Conservation (phyloP, 768 basidiomycete genomes). For the Podaxis mareebaensis region DNA sequence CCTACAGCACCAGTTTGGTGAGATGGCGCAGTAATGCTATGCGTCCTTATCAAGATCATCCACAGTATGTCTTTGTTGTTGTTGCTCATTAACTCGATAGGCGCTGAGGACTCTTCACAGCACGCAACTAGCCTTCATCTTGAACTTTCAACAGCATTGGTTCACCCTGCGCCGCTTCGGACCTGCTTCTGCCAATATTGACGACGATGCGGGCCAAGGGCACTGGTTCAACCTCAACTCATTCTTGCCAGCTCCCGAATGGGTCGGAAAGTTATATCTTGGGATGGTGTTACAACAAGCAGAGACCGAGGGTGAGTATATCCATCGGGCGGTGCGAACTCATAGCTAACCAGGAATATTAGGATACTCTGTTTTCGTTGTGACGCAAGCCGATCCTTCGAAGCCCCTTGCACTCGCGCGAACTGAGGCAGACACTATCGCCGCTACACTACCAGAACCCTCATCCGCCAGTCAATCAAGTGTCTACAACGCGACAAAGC, state of each 20-base stretch:
- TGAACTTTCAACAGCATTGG: constrained; percentile 89
- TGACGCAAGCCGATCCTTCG: constrained; percentile 61
- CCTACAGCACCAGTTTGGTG: constrained; percentile 52
- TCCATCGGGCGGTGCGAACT: background rate
- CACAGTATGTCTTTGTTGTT: constrained; percentile 57
- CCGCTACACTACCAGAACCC: constrained; percentile 61
- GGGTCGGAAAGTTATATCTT: constrained; percentile 82
- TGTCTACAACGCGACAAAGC: constrained; percentile 6
- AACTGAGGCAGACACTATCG: constrained; percentile 71
- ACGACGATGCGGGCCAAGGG: constrained; percentile 48
- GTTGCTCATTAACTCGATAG: background rate
- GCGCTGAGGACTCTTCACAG: constrained; percentile 35
- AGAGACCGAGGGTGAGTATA: constrained; percentile 69
- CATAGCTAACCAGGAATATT: constrained; percentile 6
- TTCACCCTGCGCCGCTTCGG: constrained; percentile 86
- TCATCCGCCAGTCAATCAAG: constrained; percentile 29
- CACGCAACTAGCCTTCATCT: constrained; percentile 81
- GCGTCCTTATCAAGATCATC: constrained; percentile 70
- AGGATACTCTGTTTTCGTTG: constrained; percentile 85
- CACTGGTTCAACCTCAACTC: constrained; percentile 94
- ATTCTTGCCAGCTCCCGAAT: constrained; percentile 66
- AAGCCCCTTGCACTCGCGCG: constrained; percentile 57
- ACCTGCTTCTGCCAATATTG: constrained; percentile 38
- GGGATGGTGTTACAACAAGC: constrained; percentile 87
- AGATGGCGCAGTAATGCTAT: constrained; percentile 86